phyloP scores from a whole-genome alignment of 257 asterid genomes.

The Mentha longifolia region DNA sequence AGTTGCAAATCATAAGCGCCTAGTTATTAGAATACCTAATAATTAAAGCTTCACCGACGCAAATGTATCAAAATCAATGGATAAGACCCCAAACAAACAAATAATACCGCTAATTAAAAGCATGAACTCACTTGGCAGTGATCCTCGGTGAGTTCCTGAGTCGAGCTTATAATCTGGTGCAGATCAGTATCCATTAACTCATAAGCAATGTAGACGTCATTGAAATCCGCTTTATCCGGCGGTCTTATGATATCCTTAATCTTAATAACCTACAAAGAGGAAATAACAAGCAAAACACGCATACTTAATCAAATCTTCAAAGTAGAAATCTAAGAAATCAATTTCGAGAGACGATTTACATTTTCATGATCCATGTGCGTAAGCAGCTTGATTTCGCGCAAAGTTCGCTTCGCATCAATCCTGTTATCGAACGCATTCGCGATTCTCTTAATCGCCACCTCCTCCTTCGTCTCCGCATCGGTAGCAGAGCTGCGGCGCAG shows the following conservation, averaged over 20 bases:
- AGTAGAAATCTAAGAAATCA: background rate
- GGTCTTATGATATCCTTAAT: slow-evolving; percentile 81
- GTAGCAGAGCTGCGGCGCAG: slow-evolving; percentile 60
- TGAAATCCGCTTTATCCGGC: slow-evolving; percentile 62
- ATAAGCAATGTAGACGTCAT: slow-evolving; percentile 79
- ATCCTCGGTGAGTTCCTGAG: slow-evolving; percentile 81
- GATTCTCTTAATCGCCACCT: slow-evolving; percentile 86
- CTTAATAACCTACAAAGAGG: slow-evolving; percentile 56
- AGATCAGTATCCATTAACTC: slow-evolving; percentile 93
- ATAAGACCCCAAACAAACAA: slow-evolving; percentile 12
- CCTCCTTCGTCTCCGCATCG: slow-evolving; percentile 70
- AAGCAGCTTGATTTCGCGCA: slow-evolving; percentile 88
- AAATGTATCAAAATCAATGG: background rate
- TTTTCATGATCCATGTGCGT: slow-evolving; percentile 94
- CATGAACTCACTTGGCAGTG: slow-evolving; percentile 75
- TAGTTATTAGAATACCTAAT: background rate
- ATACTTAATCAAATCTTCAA: background rate
- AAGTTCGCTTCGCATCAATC: slow-evolving; percentile 83
- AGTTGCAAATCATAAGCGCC: slow-evolving; percentile 11
- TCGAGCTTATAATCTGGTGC: slow-evolving; percentile 81
- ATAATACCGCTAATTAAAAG: background rate
- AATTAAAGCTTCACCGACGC: background rate
- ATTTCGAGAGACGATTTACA: slow-evolving; percentile 38
- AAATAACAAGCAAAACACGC: background rate
- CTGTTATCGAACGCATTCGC: slow-evolving; percentile 88